These are phyloP conservation scores for Coniochaeta sp. DNA, from an alignment of 2,329 filamentous ascomycete genomes.

Conservation along the genomic window DNA sequence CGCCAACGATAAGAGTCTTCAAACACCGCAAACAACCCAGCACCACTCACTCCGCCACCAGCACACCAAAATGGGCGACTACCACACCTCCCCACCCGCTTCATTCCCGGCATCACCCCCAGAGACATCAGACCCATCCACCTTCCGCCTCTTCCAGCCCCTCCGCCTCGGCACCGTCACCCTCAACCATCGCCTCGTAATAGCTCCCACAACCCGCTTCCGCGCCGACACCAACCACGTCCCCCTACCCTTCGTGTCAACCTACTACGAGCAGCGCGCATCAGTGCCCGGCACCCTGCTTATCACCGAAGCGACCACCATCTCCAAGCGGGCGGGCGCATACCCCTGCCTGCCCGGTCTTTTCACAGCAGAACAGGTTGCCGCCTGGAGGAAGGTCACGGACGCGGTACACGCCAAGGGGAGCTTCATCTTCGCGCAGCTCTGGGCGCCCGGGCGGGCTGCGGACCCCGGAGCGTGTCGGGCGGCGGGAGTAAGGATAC, in stretches of 20 bases:
- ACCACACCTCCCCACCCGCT: too few species aligned
- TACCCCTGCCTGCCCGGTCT: constrained; percentile 48
- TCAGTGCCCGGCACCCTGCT: constrained; percentile 30
- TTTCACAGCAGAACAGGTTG: constrained; percentile 43
- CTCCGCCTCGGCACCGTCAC: constrained; percentile 35
- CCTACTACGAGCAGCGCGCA: constrained; percentile 35
- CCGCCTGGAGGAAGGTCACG: constrained; percentile 52
- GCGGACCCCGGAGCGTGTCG: constrained; percentile 29
- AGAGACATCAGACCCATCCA: too few species aligned
- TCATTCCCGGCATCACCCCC: too few species aligned
- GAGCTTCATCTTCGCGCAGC: constrained; percentile 50
- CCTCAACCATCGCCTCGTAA: constrained; percentile 43
- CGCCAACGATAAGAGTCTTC: too few species aligned
- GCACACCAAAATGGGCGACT: too few species aligned
- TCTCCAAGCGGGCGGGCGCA: constrained; percentile 23
- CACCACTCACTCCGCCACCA: too few species aligned
- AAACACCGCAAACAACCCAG: too few species aligned
- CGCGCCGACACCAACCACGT: constrained; percentile 30
- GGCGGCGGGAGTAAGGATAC: constrained; percentile 28
- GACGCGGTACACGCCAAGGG: constrained; percentile 54
- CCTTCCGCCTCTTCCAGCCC: constrained; percentile 28
- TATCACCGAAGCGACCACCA: constrained; percentile 39
- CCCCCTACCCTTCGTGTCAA: constrained; percentile 18
- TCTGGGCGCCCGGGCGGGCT: constrained; percentile 36
- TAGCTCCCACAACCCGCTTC: constrained; percentile 46